Conservation (phyloP, 768 basidiomycete genomes). For the Naganishia antarctica region DNA sequence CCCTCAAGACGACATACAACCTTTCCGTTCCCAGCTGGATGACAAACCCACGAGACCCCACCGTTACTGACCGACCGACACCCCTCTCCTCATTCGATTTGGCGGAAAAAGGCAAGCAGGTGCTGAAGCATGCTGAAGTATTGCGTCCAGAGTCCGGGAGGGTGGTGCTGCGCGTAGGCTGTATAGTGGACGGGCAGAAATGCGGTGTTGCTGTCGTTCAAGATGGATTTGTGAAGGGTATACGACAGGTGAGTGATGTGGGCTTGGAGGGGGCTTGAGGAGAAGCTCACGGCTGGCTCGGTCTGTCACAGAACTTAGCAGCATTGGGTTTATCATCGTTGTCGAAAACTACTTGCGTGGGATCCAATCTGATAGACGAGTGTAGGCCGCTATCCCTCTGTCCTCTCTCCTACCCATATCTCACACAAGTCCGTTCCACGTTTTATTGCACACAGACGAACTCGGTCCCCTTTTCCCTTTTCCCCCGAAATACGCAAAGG, state of each 20-base stretch:
- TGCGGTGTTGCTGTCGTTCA: background rate
- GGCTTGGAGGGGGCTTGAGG: background rate
- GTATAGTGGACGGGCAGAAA: background rate
- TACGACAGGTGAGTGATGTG: background rate
- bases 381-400: background rate
- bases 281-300: too few species aligned
- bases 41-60: background rate
- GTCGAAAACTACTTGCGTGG: background rate
- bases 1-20: constrained; percentile 10
- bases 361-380: background rate
- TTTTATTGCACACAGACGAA: constrained; percentile 7
- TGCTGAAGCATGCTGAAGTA: constrained; percentile 12
- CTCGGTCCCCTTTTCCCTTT: background rate
- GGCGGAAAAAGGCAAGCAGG: background rate
- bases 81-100: background rate
- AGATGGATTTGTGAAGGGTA: background rate
- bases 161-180: background rate
- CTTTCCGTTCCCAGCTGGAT: background rate
- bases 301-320: background rate
- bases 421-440: background rate
- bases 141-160: background rate
- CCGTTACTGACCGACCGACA: background rate
- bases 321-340: background rate
- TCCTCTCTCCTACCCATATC: background rate
- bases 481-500: constrained; percentile 6